Base-by-base conservation (phyloP, 345 rosid genomes). In the Bruguiera sexangula region DNA sequence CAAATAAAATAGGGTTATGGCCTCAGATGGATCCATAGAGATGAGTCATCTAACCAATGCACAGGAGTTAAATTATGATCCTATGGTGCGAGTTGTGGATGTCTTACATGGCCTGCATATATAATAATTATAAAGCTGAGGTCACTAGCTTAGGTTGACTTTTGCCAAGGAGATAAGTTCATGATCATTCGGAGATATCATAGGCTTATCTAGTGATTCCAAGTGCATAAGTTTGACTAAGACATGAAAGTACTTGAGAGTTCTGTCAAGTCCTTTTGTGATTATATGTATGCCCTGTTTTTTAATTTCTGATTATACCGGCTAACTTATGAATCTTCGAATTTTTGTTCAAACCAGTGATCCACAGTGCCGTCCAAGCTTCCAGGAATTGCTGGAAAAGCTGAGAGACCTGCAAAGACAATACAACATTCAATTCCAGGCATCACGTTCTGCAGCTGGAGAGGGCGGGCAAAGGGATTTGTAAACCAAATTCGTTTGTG, bases 331-430 rank as follows among this genome's bases (percentile, higher is more conserved):
- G 19, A 48, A 61, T 61, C 32, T 39, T 59, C 24, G 60, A 54
- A 60, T 78, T 71, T 24, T 74, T 67, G 66, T 50, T 6, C 37
- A 73, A 70, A 52, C 27, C 88, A 95, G 99, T 26, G 96, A 95
- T 82, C 84, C 96, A 8, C 79, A 80, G 56, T 26, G 78, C 75
- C 87, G 97, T 36, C 96, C 99, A 20, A 69, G 91, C 11, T 88
- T 95, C 89, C 96, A 85, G 79, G 99, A 92, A 76, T 81, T 95
- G 67, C 74, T 95, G 79, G 92, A 92, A 54, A 92, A 70, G 78
- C 85, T 90, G 56, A 84, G 87, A 82, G 97, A 95, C 75, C 70
- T 90, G 65, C 97, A 88, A 67, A 92, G 93, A 65, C 88, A 85
- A 58, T 85, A 73, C 59, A 66, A 80, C 2, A 63, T 84, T 75